phyloP scores from a whole-genome alignment of 2,329 filamentous ascomycete species.

The Chaetomium globosum region DNA sequence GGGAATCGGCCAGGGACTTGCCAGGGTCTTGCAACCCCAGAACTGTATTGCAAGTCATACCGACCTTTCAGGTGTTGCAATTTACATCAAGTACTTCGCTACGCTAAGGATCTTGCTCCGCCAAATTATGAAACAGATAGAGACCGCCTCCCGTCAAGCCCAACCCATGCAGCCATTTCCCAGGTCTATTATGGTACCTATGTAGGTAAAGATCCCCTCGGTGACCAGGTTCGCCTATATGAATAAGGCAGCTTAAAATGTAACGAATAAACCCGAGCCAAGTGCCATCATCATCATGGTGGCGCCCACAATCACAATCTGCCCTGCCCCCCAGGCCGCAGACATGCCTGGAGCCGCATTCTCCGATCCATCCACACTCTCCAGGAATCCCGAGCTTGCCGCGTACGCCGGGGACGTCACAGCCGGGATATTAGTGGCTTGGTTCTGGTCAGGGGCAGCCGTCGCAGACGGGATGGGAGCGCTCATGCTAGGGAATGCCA shows the following conservation, averaged over 20 bases:
- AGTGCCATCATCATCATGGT: slow-evolving; percentile 41
- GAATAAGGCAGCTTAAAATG: slow-evolving; percentile 6
- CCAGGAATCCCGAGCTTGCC: slow-evolving; percentile 45
- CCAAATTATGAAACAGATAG: neutral
- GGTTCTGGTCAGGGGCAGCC: slow-evolving; percentile 46
- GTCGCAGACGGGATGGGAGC: slow-evolving; percentile 57
- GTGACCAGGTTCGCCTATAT: neutral
- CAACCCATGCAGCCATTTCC: neutral
- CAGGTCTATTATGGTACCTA: neutral
- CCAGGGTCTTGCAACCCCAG: neutral
- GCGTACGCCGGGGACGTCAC: slow-evolving; percentile 42
- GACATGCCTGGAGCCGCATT: slow-evolving; percentile 28
- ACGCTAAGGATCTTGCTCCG: neutral
- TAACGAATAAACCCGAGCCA: slow-evolving; percentile 42
- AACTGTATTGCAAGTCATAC: too few relatives aligned
- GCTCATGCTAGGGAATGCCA: slow-evolving; percentile 53
- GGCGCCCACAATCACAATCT: slow-evolving; percentile 37
- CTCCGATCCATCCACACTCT: slow-evolving; percentile 28
- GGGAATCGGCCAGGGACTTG: neutral
- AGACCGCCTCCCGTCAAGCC: neutral
- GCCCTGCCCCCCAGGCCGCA: slow-evolving; percentile 19
- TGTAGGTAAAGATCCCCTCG: neutral
- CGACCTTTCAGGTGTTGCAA: neutral
- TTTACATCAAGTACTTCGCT: neutral
- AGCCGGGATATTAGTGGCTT: slow-evolving; percentile 37